Evolutionary conservation across 1,284 basidiomycete species (phyloP).

Genomic region (Malassezia psittaci): DNA sequence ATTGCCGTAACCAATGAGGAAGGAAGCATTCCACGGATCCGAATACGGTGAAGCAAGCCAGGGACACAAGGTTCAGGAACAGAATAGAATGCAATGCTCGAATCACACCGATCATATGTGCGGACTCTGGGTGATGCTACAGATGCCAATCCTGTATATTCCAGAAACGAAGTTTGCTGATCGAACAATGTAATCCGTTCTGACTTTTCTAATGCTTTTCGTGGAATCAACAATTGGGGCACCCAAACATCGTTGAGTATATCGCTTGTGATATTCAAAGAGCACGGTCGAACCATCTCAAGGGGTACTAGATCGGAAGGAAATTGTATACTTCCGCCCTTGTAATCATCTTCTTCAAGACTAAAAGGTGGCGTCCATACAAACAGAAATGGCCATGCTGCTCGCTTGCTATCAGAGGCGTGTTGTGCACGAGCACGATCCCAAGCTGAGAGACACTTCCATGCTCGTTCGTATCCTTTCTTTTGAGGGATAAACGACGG

Average conservation of each 20-base stretch:
- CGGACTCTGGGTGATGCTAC: conserved; percentile 6
- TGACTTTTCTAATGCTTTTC: background rate
- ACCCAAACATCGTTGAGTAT: conserved; percentile 6
- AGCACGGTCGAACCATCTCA: background rate
- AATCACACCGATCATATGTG: conserved; percentile 13
- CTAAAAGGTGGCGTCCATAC: background rate
- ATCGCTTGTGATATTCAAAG: background rate
- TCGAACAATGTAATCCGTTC: too few relatives aligned
- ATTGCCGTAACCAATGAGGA: background rate
- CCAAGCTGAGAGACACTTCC: conserved; percentile 26
- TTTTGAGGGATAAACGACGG: conserved; percentile 40
- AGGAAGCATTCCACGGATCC: conserved; percentile 1
- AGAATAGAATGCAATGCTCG: conserved; percentile 1
- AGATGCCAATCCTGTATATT: conserved; percentile 6
- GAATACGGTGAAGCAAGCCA: background rate
- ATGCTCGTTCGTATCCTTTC: conserved; percentile 34
- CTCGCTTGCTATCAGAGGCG: conserved; percentile 1
- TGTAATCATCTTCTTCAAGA: background rate
- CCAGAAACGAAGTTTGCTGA: background rate
- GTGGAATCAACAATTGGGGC: background rate
- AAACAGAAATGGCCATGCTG: conserved; percentile 9
- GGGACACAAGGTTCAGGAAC: background rate
- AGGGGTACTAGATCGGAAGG: background rate
- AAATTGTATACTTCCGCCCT: background rate
- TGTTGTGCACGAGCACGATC: conserved; percentile 13